Evolutionary conservation across 305 asterid genomes (phyloP).

Genomic region (Fraxinus platypoda): DNA sequence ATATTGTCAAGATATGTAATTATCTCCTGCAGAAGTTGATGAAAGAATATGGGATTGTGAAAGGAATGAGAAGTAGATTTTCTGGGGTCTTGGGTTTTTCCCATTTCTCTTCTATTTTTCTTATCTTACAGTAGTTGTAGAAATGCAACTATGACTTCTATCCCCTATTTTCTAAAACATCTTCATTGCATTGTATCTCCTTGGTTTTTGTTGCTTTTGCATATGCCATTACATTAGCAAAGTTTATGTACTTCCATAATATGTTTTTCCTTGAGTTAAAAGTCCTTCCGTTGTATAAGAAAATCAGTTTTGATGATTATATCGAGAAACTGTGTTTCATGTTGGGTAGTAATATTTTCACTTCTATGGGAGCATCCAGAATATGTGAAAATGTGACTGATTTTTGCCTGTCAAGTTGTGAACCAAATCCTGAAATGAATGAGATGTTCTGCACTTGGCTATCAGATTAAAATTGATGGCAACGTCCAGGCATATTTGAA

Average conservation of each 20-base stretch:
- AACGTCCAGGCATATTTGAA: neutral
- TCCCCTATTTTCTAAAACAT: neutral
- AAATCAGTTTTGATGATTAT: neutral
- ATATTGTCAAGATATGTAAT: neutral
- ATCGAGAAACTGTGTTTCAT: slow-evolving; percentile 14
- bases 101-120: neutral
- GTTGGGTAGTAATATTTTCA: neutral
- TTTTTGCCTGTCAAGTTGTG: neutral
- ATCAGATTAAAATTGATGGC: slow-evolving; percentile 5
- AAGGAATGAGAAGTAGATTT: neutral
- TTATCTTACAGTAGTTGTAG: neutral
- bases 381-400: neutral
- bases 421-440: neutral
- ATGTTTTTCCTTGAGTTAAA: neutral
- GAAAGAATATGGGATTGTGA: neutral
- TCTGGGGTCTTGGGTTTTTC: neutral
- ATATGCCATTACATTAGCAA: neutral
- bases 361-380: neutral
- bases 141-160: neutral
- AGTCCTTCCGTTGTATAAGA: neutral
- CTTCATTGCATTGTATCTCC: neutral
- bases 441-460: neutral
- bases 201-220: neutral
- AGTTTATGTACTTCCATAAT: neutral
- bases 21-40: neutral